Evolutionary conservation across 139 green algal species (phyloP), one percentile per base, ranked within the genome.

Genomic region (Chlamydomonas sphaeroides): DNA sequence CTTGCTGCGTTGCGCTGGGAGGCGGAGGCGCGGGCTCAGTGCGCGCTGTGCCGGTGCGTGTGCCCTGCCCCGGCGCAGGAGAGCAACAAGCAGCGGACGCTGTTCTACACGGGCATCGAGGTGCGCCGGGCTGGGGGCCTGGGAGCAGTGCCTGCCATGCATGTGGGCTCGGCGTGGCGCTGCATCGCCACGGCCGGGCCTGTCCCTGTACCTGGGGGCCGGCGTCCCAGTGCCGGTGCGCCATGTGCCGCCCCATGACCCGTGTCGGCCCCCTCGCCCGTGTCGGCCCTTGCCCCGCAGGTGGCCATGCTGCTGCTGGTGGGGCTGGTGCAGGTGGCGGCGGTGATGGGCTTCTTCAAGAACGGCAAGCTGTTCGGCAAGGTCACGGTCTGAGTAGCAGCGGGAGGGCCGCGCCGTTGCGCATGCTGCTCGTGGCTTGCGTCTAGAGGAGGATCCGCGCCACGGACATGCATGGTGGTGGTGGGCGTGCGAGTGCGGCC

Each of bases 311-410:
- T 92, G 49, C 41, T 90, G 56, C n/a, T 49, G 6, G 84, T 92
- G 21, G 79, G 68, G 0, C 77, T 89, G 65, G 56, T 89, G n/a
- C 80, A 80, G 63, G 86, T 89, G 36, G 48, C 69, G 5, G 65
- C 71, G 25, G 85, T 88, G 21, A 89, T 80, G 51, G 75, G 84
- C 49, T 90, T 89, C 57, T 92, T 92, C 83, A 89, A 92, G 79
- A 57, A 59, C 8, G 74, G 56, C 39, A 80, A 61, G 56, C 57
- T 18, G 36, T 56, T 15, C 56, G 17, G 8, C 39, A 70, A 70
- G 59, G n/a, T 65, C 2, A 71, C 74, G 11, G 74, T 80, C 5
- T 80, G n/a, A 25, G 45, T 53, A n/a, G n/a, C n/a, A n/a, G n/a
- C n/a, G n/a, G n/a, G n/a, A n/a, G n/a, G n/a, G n/a, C n/a, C n/a